phyloP scores from a whole-genome alignment of 2,329 filamentous ascomycete species.

The Clathrospora elynae region DNA sequence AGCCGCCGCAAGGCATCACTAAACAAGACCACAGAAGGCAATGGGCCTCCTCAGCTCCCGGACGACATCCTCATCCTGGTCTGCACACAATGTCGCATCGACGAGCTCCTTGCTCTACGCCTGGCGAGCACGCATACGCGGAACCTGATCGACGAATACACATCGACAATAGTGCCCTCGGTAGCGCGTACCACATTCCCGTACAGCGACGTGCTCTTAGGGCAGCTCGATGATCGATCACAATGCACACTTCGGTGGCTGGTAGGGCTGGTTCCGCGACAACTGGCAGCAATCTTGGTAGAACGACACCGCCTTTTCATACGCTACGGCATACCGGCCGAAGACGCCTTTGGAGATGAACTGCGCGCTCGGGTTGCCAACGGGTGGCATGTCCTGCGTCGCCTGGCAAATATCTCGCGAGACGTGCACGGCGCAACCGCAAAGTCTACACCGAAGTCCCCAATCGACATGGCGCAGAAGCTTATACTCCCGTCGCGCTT shows the following conservation, averaged over 20 bases:
- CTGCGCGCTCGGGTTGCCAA: slow-evolving; percentile 35
- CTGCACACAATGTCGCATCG: slow-evolving; percentile 34
- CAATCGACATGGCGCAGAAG: slow-evolving; percentile 7
- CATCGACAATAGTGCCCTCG: slow-evolving; percentile 34
- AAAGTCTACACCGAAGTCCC: slow-evolving; percentile 16
- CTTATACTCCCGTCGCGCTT: slow-evolving; percentile 22
- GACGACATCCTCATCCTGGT: slow-evolving; percentile 42
- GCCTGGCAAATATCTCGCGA: slow-evolving; percentile 33
- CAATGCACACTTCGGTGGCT: slow-evolving; percentile 29
- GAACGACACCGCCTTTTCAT: slow-evolving; percentile 33
- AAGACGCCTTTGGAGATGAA: slow-evolving; percentile 37
- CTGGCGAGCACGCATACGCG: slow-evolving; percentile 26
- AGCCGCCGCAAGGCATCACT: slow-evolving; percentile 1
- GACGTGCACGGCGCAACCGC: slow-evolving; percentile 19
- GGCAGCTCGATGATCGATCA: slow-evolving; percentile 10
- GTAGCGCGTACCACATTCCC: slow-evolving; percentile 38
- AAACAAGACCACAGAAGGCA: not conserved
- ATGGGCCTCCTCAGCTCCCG: slow-evolving; percentile 27
- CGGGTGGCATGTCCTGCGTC: slow-evolving; percentile 36
- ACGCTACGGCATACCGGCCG: slow-evolving; percentile 37
- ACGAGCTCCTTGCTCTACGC: slow-evolving; percentile 33
- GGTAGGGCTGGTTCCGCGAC: slow-evolving; percentile 33
- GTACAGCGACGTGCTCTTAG: slow-evolving; percentile 22
- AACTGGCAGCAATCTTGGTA: slow-evolving; percentile 38
- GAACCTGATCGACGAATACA: slow-evolving; percentile 33